These are phyloP conservation scores for Hypoxylon sp. DNA, from an alignment of 2,329 filamentous ascomycete genomes.

Conservation along the genomic window DNA sequence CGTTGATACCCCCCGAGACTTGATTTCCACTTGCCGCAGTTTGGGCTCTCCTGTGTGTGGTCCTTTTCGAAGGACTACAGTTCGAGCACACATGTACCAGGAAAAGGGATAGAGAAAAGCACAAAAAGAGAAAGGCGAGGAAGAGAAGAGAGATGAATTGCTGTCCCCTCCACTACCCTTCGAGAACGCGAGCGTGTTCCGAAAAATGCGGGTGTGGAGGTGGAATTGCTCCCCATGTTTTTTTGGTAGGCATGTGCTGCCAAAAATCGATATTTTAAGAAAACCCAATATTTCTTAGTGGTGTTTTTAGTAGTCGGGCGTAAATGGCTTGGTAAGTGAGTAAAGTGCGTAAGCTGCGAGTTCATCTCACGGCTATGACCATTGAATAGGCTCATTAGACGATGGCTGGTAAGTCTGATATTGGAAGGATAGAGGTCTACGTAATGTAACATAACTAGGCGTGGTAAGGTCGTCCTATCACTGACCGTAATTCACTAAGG, in stretches of 20 bases:
- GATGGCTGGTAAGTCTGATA: neutral
- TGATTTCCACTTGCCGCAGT: neutral
- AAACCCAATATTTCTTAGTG: neutral
- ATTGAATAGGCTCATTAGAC: neutral
- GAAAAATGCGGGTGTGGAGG: neutral
- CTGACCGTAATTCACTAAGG: neutral
- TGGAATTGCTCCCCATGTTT: neutral
- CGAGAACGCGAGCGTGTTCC: too few relatives aligned
- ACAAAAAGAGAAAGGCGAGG: neutral
- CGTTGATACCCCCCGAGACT: neutral
- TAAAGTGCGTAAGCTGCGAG: neutral
- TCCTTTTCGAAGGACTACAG: neutral
- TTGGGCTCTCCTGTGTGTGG: neutral
- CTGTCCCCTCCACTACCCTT: neutral
- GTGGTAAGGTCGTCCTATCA: neutral
- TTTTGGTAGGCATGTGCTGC: neutral
- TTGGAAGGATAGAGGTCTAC: neutral
- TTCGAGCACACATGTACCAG: neutral
- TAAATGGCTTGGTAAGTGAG: neutral
- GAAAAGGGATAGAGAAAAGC: neutral
- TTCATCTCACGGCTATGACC: neutral
- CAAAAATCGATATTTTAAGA: neutral
- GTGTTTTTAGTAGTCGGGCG: too few relatives aligned
- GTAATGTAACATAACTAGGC: neutral
- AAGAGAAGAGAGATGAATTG: neutral